Conservation (phyloP, 768 basidiomycete genomes). For the Lactarius psammicola region DNA sequence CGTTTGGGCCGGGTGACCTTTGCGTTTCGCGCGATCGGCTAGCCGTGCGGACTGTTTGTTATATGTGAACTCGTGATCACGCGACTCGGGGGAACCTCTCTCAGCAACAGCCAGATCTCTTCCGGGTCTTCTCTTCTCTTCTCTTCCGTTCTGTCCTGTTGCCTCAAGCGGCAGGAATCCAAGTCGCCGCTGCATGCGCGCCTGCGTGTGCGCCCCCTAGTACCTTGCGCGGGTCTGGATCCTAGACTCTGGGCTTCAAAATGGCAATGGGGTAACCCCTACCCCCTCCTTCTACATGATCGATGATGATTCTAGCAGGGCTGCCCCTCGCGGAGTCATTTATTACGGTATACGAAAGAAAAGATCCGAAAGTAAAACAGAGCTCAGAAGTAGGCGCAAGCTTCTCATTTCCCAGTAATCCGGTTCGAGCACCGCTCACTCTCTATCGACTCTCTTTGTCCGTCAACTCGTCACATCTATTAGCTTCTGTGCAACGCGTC, state of each 20-base stretch:
- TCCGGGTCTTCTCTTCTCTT: not conserved
- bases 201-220: not conserved
- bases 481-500: not conserved
- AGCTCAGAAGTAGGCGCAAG: not conserved
- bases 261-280: slow-evolving; percentile 7
- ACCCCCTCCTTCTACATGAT: not conserved
- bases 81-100: not conserved
- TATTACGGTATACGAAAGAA: not conserved
- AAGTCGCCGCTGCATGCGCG: not conserved
- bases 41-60: not conserved
- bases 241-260: slow-evolving; percentile 16
- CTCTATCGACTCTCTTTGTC: not conserved
- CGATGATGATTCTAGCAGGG: not conserved
- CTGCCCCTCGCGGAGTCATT: not conserved
- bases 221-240: slow-evolving; percentile 6
- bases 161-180: not conserved
- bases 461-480: not conserved
- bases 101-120: not conserved
- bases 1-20: not conserved
- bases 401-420: slow-evolving; percentile 12
- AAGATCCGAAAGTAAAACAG: not conserved
- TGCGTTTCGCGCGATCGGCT: not conserved
- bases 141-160: not conserved
- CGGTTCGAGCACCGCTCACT: not conserved
- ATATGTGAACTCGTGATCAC: not conserved